Percentiles rank a stretch among this genome's conserved stretches.
phyloP scores from a whole-genome alignment of 345 rosid genomes.

The Arabis alpina region DNA sequence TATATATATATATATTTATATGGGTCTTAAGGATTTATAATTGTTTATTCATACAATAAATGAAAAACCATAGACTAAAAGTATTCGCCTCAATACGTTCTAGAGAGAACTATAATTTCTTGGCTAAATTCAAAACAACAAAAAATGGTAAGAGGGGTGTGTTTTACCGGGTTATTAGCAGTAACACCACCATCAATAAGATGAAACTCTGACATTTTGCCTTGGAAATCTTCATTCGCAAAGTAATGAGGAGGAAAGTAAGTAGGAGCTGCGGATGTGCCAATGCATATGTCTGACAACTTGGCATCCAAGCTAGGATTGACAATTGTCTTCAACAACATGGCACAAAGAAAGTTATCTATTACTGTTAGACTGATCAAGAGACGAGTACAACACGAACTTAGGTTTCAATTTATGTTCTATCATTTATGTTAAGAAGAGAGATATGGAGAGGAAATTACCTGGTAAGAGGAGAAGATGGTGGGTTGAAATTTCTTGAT shows the following conservation, averaged over 20 bases:
- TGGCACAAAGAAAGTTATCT: background rate
- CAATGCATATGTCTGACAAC: conserved; percentile 70
- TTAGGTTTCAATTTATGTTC: background rate
- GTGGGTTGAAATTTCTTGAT: conserved; percentile 74
- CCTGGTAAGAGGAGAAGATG: conserved; percentile 69
- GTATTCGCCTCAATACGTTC: too few species aligned
- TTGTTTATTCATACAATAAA: too few species aligned
- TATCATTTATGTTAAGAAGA: background rate
- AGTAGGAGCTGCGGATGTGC: conserved; percentile 83
- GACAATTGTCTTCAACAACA: conserved; percentile 37
- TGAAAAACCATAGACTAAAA: too few species aligned
- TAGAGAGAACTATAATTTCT: too few species aligned
- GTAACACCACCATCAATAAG: conserved; percentile 75
- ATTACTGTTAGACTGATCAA: background rate
- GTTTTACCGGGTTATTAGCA: conserved; percentile 69
- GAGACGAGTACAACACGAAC: background rate
- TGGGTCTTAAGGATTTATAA: too few species aligned
- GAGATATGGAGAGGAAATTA: conserved; percentile 14
- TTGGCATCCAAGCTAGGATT: conserved; percentile 53
- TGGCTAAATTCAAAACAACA: too few species aligned
- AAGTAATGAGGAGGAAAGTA: conserved; percentile 63
- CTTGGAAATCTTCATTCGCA: conserved; percentile 50
- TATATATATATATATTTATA: too few species aligned
- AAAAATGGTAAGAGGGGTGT: background rate
- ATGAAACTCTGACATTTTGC: conserved; percentile 53